phyloP scores from a whole-genome alignment of 2,329 filamentous ascomycete genomes.

The Byssoonygena ceratinophila region DNA sequence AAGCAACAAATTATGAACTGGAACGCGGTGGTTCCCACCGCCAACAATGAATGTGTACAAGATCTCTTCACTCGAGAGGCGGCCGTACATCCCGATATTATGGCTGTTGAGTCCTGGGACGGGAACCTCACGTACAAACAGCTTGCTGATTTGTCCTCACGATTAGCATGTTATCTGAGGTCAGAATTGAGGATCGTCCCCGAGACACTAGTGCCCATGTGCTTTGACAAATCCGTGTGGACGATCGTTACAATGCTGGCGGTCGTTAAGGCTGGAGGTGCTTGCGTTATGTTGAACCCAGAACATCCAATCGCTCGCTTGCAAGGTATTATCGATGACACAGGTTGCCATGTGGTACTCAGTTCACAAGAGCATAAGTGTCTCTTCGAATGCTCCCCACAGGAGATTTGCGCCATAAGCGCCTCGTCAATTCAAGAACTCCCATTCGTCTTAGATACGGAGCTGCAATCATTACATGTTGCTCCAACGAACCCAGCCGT shows the following conservation, averaged over 20 bases:
- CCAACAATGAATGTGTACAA: not conserved
- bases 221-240: conserved; percentile 18
- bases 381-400: too few relatives aligned
- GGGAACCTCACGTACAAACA: conserved; percentile 16
- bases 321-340: not conserved
- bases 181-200: not conserved
- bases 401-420: not conserved
- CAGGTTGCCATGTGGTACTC: not conserved
- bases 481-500: conserved; percentile 55
- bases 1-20: too few relatives aligned
- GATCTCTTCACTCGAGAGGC: not conserved
- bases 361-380: too few relatives aligned
- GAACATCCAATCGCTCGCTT: conserved; percentile 12
- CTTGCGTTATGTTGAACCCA: conserved; percentile 15
- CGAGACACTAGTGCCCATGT: conserved; percentile 13
- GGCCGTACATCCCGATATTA: not conserved
- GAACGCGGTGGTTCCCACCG: too few relatives aligned
- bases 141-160: conserved; percentile 17
- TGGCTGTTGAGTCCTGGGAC: conserved; percentile 14
- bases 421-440: not conserved
- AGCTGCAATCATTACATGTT: too few relatives aligned
- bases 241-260: conserved; percentile 14
- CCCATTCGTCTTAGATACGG: not conserved
- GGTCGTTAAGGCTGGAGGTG: conserved; percentile 16
- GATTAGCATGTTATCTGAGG: conserved; percentile 9